These are phyloP conservation scores for Fusarium marasasianum DNA, from an alignment of 2,329 filamentous ascomycete genomes.

Conservation along the genomic window DNA sequence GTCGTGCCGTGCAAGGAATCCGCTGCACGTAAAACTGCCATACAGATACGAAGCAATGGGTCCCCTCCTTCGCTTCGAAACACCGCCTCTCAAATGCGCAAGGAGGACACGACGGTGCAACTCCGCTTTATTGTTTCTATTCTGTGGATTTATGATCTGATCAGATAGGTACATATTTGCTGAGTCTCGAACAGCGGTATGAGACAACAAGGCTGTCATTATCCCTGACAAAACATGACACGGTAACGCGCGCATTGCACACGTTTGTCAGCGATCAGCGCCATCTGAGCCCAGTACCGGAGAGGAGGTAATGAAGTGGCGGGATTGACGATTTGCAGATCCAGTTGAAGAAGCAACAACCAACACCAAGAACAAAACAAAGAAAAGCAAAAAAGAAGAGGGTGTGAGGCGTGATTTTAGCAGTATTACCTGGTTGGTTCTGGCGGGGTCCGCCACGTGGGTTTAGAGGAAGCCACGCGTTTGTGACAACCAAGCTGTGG, in stretches of 20 bases:
- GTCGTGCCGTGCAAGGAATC: constrained; percentile 20
- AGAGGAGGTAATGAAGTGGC: not conserved
- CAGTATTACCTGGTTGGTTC: constrained; percentile 2
- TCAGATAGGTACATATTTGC: not conserved
- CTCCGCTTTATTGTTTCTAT: constrained; percentile 1
- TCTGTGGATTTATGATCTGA: constrained; percentile 19
- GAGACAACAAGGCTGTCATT: not conserved
- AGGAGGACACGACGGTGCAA: not conserved
- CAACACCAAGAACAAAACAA: not conserved
- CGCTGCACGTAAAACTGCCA: constrained; percentile 33
- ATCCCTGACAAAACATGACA: not conserved
- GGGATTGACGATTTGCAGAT: constrained; percentile 11
- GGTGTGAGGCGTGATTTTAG: constrained; percentile 33
- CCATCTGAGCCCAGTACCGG: not conserved
- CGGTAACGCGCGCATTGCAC: not conserved
- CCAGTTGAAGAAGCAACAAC: not conserved
- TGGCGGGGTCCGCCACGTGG: constrained; percentile 44
- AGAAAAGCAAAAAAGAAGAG: not conserved
- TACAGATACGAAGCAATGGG: constrained; percentile 5
- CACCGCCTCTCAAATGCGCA: not conserved
- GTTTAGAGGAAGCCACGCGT: constrained; percentile 40
- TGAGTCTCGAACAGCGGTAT: not conserved
- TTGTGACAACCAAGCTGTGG: constrained; percentile 37
- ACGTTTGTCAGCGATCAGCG: constrained; percentile 3
- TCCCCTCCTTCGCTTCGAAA: constrained; percentile 10